These are phyloP conservation scores for Cokeromyces recurvatus DNA, from an alignment of 371 early-diverging fungal species.

Conservation along the genomic window DNA sequence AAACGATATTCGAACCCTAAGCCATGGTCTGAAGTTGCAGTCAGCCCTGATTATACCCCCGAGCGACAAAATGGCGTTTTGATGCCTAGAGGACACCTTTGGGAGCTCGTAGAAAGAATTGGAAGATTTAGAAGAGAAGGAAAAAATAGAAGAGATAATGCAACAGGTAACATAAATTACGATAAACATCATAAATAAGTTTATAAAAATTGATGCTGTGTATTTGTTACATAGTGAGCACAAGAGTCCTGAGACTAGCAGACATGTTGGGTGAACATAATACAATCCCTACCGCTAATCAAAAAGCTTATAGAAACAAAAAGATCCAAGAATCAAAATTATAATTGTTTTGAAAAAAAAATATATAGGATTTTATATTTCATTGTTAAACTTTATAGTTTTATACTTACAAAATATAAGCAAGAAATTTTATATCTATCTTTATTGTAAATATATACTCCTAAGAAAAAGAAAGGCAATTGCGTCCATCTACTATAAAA, in stretches of 20 bases:
- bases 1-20: conserved; percentile 43
- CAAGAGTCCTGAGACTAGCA: conserved; percentile 27
- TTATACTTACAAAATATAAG: no score
- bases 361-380: no score
- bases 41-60: conserved; percentile 58
- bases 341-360: no score
- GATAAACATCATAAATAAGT: background rate
- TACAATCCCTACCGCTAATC: conserved; percentile 12
- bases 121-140: conserved; percentile 83
- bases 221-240: conserved; percentile 21
- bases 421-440: no score
- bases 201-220: background rate
- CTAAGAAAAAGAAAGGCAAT: no score
- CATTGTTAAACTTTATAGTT: no score
- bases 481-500: no score
- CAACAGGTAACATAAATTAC: conserved; percentile 48
- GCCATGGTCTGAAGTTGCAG: conserved; percentile 45
- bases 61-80: conserved; percentile 48
- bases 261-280: conserved; percentile 26
- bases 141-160: conserved; percentile 84
- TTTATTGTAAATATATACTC: no score
- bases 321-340: conserved; percentile 3
- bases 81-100: conserved; percentile 60
- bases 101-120: conserved; percentile 82
- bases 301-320: conserved; percentile 15